phyloP scores from a whole-genome alignment of 257 asterid species.

The Rubia yunnanensis region DNA sequence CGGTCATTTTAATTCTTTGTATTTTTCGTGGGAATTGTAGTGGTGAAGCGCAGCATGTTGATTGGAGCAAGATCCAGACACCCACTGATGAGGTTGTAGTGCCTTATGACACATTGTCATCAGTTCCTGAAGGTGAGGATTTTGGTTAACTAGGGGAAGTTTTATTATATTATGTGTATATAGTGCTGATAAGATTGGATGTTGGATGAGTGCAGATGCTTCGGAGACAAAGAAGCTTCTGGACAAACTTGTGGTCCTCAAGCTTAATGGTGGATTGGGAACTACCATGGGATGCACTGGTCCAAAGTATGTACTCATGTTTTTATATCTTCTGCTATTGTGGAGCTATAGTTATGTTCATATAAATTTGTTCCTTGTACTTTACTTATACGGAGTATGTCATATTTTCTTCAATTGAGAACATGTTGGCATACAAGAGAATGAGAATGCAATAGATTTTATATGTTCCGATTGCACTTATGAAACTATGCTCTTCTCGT shows the following conservation, averaged over 20 bases:
- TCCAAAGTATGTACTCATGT: slow-evolving; percentile 58
- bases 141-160: neutral
- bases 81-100: slow-evolving; percentile 52
- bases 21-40: slow-evolving; percentile 17
- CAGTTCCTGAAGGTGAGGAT: slow-evolving; percentile 63
- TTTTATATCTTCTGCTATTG: neutral
- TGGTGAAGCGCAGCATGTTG: slow-evolving; percentile 35
- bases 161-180: neutral
- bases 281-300: slow-evolving; percentile 99
- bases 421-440: neutral
- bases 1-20: neutral
- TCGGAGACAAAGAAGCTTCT: slow-evolving; percentile 60
- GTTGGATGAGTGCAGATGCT: slow-evolving; percentile 43
- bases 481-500: neutral
- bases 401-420: neutral
- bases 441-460: no score
- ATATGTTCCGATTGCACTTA: neutral
- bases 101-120: slow-evolving; percentile 72
- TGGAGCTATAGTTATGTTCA: neutral
- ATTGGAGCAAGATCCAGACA: slow-evolving; percentile 43
- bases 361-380: neutral
- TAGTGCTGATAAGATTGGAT: neutral
- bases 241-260: slow-evolving; percentile 88
- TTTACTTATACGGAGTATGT: neutral
- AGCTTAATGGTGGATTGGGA: slow-evolving; percentile 99